Conservation (phyloP, 176 grass and related monocot species). For the Ampelocalamus luodianensis region DNA sequence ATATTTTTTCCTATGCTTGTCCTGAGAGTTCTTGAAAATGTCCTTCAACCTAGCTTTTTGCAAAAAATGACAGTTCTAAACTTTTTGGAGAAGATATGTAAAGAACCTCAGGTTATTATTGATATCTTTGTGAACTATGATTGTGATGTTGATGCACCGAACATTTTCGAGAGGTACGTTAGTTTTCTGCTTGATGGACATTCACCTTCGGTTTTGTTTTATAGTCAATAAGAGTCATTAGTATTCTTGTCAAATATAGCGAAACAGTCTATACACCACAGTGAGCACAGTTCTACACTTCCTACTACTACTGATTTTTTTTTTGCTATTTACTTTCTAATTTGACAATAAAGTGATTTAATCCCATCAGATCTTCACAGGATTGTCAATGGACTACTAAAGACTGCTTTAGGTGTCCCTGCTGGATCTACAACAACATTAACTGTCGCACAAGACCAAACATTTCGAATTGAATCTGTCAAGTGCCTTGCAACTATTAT, state of each 20-base stretch:
- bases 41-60: conserved; percentile 93
- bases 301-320: background rate
- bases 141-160: conserved; percentile 96
- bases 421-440: conserved; percentile 81
- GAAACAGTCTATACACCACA: conserved; percentile 3
- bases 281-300: conserved; percentile 19
- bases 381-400: conserved; percentile 93
- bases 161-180: conserved; percentile 93
- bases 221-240: background rate
- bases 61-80: conserved; percentile 97
- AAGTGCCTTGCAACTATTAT: conserved; percentile 84
- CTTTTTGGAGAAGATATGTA: conserved; percentile 85
- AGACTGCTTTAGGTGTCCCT: conserved; percentile 91
- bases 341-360: conserved; percentile 56
- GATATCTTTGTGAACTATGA: conserved; percentile 99
- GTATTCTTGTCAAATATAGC: conserved; percentile 23
- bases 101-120: conserved; percentile 83
- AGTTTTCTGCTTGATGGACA: conserved; percentile 22
- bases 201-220: conserved; percentile 14
- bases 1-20: conserved; percentile 99
- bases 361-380: conserved; percentile 60
- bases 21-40: conserved; percentile 90
- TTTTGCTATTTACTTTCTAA: conserved; percentile 36
- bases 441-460: conserved; percentile 83
- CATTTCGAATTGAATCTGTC: conserved; percentile 88